phyloP scores from a whole-genome alignment of 2,329 filamentous ascomycete genomes.

The Aspergillus viridinutans region DNA sequence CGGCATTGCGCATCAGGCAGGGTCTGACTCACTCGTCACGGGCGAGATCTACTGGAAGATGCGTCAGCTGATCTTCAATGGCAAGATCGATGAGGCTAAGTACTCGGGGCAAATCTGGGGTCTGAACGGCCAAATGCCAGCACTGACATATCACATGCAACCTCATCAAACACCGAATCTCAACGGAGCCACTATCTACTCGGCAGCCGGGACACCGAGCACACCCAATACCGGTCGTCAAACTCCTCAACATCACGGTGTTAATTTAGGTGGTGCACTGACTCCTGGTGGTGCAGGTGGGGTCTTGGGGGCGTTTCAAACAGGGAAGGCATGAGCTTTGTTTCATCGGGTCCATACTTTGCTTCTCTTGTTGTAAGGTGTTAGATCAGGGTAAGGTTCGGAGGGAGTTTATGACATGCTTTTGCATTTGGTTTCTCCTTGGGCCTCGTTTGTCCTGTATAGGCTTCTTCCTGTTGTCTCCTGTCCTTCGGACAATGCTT shows the following conservation, averaged over 20 bases:
- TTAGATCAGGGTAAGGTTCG: slow-evolving; percentile 8
- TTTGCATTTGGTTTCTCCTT: slow-evolving; percentile 7
- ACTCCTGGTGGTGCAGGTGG: slow-evolving; percentile 73
- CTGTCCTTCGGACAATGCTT: not conserved
- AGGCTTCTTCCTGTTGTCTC: slow-evolving; percentile 8
- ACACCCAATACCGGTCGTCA: slow-evolving; percentile 59
- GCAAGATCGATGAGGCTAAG: slow-evolving; percentile 69
- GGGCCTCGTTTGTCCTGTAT: slow-evolving; percentile 9
- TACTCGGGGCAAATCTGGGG: slow-evolving; percentile 92
- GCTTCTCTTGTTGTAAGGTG: slow-evolving; percentile 4
- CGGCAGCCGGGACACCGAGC: slow-evolving; percentile 55
- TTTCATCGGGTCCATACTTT: not conserved
- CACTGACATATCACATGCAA: slow-evolving; percentile 42
- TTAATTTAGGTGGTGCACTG: slow-evolving; percentile 50
- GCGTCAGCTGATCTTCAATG: slow-evolving; percentile 80
- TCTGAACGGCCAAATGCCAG: slow-evolving; percentile 66
- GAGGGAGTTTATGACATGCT: slow-evolving; percentile 9
- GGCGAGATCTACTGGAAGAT: slow-evolving; percentile 95
- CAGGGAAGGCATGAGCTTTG: slow-evolving; percentile 26
- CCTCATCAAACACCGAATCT: slow-evolving; percentile 51
- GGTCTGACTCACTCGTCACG: slow-evolving; percentile 88
- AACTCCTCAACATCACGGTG: slow-evolving; percentile 48
- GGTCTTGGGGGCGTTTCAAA: slow-evolving; percentile 67
- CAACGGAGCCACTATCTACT: slow-evolving; percentile 51
- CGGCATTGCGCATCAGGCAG: slow-evolving; percentile 85